Evolutionary conservation across 495 filamentous ascomycete genomes (phyloP), one percentile per base, ranked within the genome.

Genomic region (Chaetomidium leptoderma): DNA sequence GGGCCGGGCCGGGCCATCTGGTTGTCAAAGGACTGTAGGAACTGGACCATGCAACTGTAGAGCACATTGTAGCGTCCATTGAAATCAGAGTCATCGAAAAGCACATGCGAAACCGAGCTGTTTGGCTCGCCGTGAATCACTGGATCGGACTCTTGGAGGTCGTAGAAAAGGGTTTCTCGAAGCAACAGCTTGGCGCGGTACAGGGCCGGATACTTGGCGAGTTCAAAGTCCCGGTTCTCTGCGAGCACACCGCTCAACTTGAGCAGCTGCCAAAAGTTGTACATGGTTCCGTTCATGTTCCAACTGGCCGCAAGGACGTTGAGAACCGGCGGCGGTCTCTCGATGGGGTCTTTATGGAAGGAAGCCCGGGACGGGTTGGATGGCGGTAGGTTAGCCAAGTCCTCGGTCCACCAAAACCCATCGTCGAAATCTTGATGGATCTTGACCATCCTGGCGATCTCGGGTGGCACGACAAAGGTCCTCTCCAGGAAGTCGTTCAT

Each of bases 371-470:
- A 68, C 6, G 74, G 76, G 57, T 76, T 78, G 4, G 68, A 59
- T 43, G 69, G 74, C n/a, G 75, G 74, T 11, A 75, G 56, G 48
- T 63, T 74, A 23, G 75, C 72, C 9, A 77, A 66, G 53, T 78
- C 76, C 45, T 78, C 76, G 17, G 76, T 78, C 76, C 76, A 79
- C 76, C 76, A 79, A 44, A 79, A 79, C 0, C 73, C 74, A 40
- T 79, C 77, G 35, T 77, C 70, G 42, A 76, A 78, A 53, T 79
- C 77, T n/a, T 77, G 46, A 39, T 71, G 60, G 6, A 57, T 58
- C 60, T 73, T 77, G 21, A 76, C 75, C 66, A 74, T 65, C 29
- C 69, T 64, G 6, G 67, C 64, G 47, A 69, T 70, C 43, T 67
- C 68, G 26, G 64, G 71, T 29, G 60, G 62, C 30, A 78, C 57